These are phyloP conservation scores for Harringtonia aguacate DNA, from an alignment of 2,329 filamentous ascomycete species.

Conservation along the genomic window DNA sequence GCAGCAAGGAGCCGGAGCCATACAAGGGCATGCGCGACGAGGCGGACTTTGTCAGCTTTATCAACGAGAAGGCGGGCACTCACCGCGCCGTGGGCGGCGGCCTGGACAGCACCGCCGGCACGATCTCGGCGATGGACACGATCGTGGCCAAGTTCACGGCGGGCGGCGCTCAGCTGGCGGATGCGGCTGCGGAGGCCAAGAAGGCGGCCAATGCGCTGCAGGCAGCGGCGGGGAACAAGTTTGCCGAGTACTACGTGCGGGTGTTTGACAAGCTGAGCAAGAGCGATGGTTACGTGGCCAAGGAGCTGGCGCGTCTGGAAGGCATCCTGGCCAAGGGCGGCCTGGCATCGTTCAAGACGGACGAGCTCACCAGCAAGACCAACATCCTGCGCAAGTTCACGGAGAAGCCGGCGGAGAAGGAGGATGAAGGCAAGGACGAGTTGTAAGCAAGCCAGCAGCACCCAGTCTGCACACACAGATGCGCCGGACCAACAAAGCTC, in stretches of 20 bases:
- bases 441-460: constrained; percentile 36
- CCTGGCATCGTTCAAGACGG: constrained; percentile 73
- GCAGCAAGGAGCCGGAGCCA: constrained; percentile 56
- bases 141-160: constrained; percentile 61
- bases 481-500: too few relatives aligned
- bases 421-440: constrained; percentile 52
- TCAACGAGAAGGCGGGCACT: constrained; percentile 85
- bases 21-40: constrained; percentile 74
- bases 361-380: constrained; percentile 75
- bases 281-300: constrained; percentile 69
- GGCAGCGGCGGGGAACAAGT: constrained; percentile 56
- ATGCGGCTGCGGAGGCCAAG: constrained; percentile 60
- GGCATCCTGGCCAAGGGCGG: constrained; percentile 79
- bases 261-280: constrained; percentile 76
- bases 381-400: constrained; percentile 80
- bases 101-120: constrained; percentile 70
- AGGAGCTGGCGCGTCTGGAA: constrained; percentile 74
- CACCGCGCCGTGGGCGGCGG: constrained; percentile 73
- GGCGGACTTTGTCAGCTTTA: constrained; percentile 62
- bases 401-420: constrained; percentile 42
- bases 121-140: constrained; percentile 65
- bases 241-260: constrained; percentile 87
- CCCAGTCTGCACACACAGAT: neutral
- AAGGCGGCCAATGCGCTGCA: constrained; percentile 57
- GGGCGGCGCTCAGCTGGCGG: constrained; percentile 48